Evolutionary conservation across 176 grass and related monocot genomes (phyloP).

Genomic region (Raddia distichophylla): DNA sequence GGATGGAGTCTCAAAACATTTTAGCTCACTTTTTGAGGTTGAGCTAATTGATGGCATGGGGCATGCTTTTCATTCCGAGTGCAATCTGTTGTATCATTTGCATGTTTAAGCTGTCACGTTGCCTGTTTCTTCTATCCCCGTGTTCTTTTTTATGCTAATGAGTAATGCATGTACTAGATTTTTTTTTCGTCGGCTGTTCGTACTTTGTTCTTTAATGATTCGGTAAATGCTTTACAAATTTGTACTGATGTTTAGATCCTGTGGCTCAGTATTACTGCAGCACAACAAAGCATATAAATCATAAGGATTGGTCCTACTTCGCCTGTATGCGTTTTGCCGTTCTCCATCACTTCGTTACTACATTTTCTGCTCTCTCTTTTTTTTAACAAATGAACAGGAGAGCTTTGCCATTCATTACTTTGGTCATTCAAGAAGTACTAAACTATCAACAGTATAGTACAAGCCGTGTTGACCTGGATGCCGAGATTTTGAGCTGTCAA

Average conservation of each 20-base stretch:
- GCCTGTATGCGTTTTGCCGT: too few species aligned
- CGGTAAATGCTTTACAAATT: neutral
- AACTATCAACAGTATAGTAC: neutral
- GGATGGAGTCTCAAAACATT: conserved; percentile 13
- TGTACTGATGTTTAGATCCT: neutral
- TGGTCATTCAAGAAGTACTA: too few species aligned
- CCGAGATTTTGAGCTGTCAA: neutral
- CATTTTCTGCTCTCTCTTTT: too few species aligned
- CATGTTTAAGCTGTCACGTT: neutral
- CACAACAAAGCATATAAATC: neutral
- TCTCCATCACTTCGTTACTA: too few species aligned
- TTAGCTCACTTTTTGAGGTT: neutral
- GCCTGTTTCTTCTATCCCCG: neutral
- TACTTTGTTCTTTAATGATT: neutral
- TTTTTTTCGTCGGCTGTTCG: neutral
- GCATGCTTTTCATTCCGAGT: neutral
- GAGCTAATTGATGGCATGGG: neutral
- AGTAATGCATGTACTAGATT: neutral
- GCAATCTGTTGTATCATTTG: neutral
- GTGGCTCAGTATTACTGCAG: neutral
- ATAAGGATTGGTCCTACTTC: too few species aligned
- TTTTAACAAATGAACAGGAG: too few species aligned
- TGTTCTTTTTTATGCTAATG: neutral
- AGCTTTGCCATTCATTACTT: too few species aligned
- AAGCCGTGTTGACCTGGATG: conserved; percentile 6